Base-by-base conservation (phyloP, 768 basidiomycete species). In the Lentinula sp. region DNA sequence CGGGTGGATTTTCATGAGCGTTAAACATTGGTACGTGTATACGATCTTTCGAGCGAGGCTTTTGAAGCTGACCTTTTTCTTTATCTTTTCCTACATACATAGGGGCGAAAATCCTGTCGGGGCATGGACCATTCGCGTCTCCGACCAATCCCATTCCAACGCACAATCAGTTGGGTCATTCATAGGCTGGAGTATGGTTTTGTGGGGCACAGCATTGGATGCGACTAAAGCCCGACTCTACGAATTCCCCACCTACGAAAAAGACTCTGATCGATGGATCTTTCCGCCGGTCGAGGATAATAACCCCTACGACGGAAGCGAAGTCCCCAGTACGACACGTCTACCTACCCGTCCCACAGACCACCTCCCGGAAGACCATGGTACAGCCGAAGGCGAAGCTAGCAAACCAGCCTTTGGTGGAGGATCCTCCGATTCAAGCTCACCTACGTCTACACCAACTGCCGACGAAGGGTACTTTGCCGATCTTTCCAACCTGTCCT, bases 1-100 rank as follows among this genome's bases (percentile, higher is more conserved):
- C n/a, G 95, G 93, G 0, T 99, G 97, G 97, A 88, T 82, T n/a
- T 99, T 99, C 71, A 98, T 98, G 95, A 85, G 86, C 36, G 84
- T 98, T 60, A 99, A 99, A 73, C 97, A 99, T 69, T 99, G 97
- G 96, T 95, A 61, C 71, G 85, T 50, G 8, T 50, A 7, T 10
- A 7, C 37, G 20, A 13, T 12, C 13, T 43, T 7, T 43, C 42
- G 16, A 43, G 42, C 42, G 42, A n/a, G 33, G 13, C 16, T 36
- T n/a, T 13, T 18, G 3, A 4, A 46, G 33, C 18, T 41, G 23
- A 13, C 39, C 16, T 9, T 50, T 51, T 33, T 41, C 36, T 42
- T 58, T 33, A 57, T 63, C 10, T 61, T 73, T 42, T 75, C 61
- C 33, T 0, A 43, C 56, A 39, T 10, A 4, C 23, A 28, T 63